Percentiles rank a stretch among this genome's conserved stretches.
Evolutionary conservation across 148 eudicot species (phyloP).

Genomic region (Agrostemma githago): DNA sequence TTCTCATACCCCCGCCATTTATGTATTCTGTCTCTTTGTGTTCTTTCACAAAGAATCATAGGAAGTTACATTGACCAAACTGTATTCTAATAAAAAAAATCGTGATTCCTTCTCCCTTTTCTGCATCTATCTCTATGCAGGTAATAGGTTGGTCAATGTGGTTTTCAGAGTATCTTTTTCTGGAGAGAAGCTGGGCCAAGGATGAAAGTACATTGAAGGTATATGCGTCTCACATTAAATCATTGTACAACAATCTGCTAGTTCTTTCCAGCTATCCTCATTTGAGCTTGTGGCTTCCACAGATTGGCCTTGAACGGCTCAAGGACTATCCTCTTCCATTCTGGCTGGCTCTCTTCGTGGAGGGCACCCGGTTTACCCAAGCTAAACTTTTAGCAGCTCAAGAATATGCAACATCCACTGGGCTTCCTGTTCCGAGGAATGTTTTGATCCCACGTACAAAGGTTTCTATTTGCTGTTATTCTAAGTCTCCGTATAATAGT

Average conservation of each 20-base stretch:
- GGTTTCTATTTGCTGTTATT: slow-evolving; percentile 30
- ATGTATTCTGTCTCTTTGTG: neutral
- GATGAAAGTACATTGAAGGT: slow-evolving; percentile 78
- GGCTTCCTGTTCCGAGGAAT: slow-evolving; percentile 81
- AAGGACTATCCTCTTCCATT: slow-evolving; percentile 82
- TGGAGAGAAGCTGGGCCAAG: slow-evolving; percentile 88
- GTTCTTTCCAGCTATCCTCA: slow-evolving; percentile 16
- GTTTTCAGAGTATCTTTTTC: slow-evolving; percentile 84
- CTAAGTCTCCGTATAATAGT: neutral
- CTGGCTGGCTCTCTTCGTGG: slow-evolving; percentile 96
- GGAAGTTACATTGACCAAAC: neutral
- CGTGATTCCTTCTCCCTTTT: neutral
- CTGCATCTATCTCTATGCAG: slow-evolving; percentile 34
- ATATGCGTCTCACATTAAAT: slow-evolving; percentile 7
- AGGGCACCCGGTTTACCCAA: slow-evolving; percentile 90
- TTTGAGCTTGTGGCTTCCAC: slow-evolving; percentile 27
- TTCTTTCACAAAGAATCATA: neutral
- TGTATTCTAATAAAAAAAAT: neutral
- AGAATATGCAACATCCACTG: slow-evolving; percentile 79
- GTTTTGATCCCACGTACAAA: slow-evolving; percentile 91
- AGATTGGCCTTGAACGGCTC: slow-evolving; percentile 73
- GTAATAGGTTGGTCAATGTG: slow-evolving; percentile 99
- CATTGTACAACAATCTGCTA: neutral
- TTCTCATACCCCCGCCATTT: neutral
- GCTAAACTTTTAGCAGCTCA: slow-evolving; percentile 95